phyloP scores from a whole-genome alignment of 78 protist species.

The Dictyostelium firmibasis region DNA sequence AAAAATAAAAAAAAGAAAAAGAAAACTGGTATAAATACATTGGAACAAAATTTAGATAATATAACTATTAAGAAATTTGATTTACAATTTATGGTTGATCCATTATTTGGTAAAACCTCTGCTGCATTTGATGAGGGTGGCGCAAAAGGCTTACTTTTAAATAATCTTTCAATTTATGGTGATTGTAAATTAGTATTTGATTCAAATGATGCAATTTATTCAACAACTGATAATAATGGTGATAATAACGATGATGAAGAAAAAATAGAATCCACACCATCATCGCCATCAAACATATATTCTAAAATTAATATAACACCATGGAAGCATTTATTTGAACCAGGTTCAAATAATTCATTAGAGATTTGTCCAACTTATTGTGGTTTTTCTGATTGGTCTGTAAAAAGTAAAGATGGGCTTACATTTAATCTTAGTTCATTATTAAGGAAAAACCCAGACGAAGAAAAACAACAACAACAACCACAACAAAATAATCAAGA shows the following conservation, averaged over 20 bases:
- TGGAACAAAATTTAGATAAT: constrained; percentile 68
- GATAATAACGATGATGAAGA: neutral
- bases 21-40: constrained; percentile 51
- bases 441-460: neutral
- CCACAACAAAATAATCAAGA: neutral
- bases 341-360: neutral
- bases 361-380: constrained; percentile 42
- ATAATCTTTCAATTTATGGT: constrained; percentile 56
- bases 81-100: constrained; percentile 78
- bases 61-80: constrained; percentile 76
- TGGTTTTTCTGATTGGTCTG: constrained; percentile 30
- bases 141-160: constrained; percentile 82
- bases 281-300: neutral
- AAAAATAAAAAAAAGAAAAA: constrained; percentile 19
- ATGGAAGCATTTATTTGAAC: neutral
- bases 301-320: neutral
- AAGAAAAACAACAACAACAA: neutral
- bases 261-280: neutral
- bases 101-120: constrained; percentile 87
- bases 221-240: neutral
- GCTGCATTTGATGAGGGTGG: constrained; percentile 94
- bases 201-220: constrained; percentile 60
- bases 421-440: neutral
- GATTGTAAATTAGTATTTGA: constrained; percentile 83
- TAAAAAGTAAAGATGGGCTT: neutral